Conservation (phyloP, 805 yeast species). For the Starmera dryadoides region DNA sequence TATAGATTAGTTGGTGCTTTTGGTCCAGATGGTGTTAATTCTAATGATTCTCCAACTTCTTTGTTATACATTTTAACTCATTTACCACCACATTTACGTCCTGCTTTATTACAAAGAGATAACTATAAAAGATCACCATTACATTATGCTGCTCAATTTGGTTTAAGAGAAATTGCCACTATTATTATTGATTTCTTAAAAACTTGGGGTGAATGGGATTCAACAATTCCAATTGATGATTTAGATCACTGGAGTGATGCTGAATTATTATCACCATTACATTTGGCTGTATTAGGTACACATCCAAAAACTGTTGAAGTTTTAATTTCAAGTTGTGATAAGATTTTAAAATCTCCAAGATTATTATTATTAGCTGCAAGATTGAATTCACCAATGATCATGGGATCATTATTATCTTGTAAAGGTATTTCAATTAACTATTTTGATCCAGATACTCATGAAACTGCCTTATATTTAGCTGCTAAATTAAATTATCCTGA, state of each 20-base stretch:
- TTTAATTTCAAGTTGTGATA: conserved; percentile 40
- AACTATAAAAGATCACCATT: conserved; percentile 77
- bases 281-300: conserved; percentile 72
- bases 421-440: conserved; percentile 60
- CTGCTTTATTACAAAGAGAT: conserved; percentile 59
- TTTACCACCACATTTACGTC: conserved; percentile 46
- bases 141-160: conserved; percentile 86
- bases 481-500: conserved; percentile 51
- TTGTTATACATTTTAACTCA: conserved; percentile 50
- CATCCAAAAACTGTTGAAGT: conserved; percentile 72
- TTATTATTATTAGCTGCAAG: conserved; percentile 55
- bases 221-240: conserved; percentile 47
- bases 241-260: conserved; percentile 56
- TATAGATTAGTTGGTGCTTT: conserved; percentile 43
- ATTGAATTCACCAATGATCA: conserved; percentile 50
- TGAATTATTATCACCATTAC: conserved; percentile 75
- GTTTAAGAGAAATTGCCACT: conserved; percentile 56
- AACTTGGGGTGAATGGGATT: conserved; percentile 53
- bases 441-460: conserved; percentile 52
- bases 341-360: conserved; percentile 41
- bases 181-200: conserved; percentile 48
- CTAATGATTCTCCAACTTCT: conserved; percentile 52
- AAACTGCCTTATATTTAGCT: conserved; percentile 81
- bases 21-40: conserved; percentile 57
- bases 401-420: conserved; percentile 43